Conservation (phyloP, 345 rosid genomes). For the Populus deltoides region DNA sequence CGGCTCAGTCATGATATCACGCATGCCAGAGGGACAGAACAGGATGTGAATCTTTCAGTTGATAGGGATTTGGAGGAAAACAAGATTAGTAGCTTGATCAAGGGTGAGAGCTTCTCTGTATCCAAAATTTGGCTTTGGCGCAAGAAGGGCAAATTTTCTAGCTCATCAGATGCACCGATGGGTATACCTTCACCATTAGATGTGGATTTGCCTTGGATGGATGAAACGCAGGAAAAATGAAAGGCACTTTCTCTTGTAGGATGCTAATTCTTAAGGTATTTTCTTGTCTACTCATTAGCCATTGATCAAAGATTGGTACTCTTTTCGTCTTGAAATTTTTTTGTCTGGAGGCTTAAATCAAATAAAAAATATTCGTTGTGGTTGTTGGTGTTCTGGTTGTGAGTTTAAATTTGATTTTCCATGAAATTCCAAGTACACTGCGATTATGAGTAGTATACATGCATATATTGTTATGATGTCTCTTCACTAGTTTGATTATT, state of each 20-base stretch:
- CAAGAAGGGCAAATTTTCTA: conserved; percentile 24
- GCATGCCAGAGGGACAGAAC: conserved; percentile 3
- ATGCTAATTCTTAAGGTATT: not conserved
- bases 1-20: not conserved
- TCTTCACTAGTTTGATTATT: not conserved
- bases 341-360: conserved; percentile 12
- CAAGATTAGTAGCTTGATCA: conserved; percentile 13
- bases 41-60: conserved; percentile 4
- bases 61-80: conserved; percentile 22
- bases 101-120: conserved; percentile 31
- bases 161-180: conserved; percentile 19
- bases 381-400: conserved; percentile 10
- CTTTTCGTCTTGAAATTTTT: conserved; percentile 5
- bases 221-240: conserved; percentile 13
- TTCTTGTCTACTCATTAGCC: conserved; percentile 11
- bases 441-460: not conserved
- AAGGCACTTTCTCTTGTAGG: conserved; percentile 9
- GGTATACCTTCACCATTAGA: conserved; percentile 18
- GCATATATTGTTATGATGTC: not conserved
- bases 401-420: not conserved
- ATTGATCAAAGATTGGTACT: conserved; percentile 20
- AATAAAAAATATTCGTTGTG: conserved; percentile 1
- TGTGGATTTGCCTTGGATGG: conserved; percentile 23
- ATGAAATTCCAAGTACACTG: not conserved
- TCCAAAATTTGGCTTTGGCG: conserved; percentile 36